phyloP scores from a whole-genome alignment of 768 basidiomycete genomes.

The Termitomyces bulborhizus region DNA sequence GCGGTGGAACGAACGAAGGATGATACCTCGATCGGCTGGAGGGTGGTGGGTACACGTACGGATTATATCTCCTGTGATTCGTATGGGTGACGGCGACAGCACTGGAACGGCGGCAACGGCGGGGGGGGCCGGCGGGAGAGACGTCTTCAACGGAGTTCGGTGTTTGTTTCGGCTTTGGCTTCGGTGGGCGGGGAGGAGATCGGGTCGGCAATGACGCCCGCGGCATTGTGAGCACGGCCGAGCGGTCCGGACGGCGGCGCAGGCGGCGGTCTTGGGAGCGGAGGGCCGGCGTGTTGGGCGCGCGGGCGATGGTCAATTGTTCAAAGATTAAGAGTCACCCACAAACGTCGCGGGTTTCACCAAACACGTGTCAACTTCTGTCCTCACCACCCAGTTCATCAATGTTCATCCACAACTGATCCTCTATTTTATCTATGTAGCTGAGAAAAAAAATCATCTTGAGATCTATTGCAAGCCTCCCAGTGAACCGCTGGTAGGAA shows the following conservation, averaged over 20 bases:
- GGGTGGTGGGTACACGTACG: no score
- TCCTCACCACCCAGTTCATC: not conserved
- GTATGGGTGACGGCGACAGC: not conserved
- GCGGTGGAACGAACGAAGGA: no score
- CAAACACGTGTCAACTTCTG: constrained; percentile 5
- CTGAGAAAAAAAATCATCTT: no score
- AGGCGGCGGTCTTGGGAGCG: constrained; percentile 9
- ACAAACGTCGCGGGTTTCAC: not conserved
- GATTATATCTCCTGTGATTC: no score
- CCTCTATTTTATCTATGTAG: no score
- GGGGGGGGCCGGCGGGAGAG: not conserved
- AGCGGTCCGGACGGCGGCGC: constrained; percentile 7
- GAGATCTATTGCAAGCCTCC: no score
- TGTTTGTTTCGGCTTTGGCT: not conserved
- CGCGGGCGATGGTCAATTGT: not conserved
- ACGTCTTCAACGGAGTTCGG: not conserved
- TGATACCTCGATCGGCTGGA: no score
- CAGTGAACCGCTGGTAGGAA: no score
- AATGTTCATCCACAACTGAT: no score
- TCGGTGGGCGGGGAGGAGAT: not conserved
- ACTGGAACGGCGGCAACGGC: not conserved
- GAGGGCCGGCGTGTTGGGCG: constrained; percentile 8
- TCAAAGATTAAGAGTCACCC: no score
- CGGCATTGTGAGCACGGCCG: constrained; percentile 1
- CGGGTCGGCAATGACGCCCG: not conserved